These are phyloP conservation scores for Pleurotus tuber-regium DNA, from an alignment of 768 basidiomycete species.

Conservation along the genomic window DNA sequence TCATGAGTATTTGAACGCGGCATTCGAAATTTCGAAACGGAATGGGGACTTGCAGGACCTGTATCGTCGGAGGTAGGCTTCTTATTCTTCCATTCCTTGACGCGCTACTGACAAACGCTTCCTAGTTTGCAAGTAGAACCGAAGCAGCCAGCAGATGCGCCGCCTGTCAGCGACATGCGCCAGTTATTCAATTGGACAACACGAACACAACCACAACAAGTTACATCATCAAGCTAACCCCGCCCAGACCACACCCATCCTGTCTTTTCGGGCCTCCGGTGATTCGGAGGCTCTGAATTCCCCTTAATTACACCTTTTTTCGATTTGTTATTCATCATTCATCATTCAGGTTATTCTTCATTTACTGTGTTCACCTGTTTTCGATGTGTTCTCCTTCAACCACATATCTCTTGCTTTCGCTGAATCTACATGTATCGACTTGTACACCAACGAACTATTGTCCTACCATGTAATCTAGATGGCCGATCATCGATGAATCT, in stretches of 20 bases:
- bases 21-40: slow-evolving; percentile 72
- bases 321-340: slow-evolving; percentile 5
- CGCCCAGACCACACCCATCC: no score
- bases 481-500: background rate
- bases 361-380: background rate
- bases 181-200: slow-evolving; percentile 81
- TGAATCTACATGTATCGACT: slow-evolving; percentile 8
- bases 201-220: slow-evolving; percentile 38
- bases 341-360: background rate
- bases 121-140: slow-evolving; percentile 79
- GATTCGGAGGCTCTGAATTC: background rate
- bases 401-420: slow-evolving; percentile 4
- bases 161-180: slow-evolving; percentile 65
- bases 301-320: background rate
- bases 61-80: slow-evolving; percentile 74
- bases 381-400: background rate
- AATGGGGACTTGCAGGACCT: slow-evolving; percentile 84
- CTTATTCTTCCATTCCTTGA: slow-evolving; percentile 10
- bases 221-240: no score
- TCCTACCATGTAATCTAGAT: background rate
- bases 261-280: background rate
- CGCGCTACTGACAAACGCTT: slow-evolving; percentile 3
- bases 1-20: slow-evolving; percentile 71
- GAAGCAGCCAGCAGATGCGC: slow-evolving; percentile 71
- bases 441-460: background rate